A percentile compares a stretch with the other conserved stretches of the same genome.
Conservation (phyloP, 2,329 filamentous ascomycete species). For the Colletotrichum sublineola region DNA sequence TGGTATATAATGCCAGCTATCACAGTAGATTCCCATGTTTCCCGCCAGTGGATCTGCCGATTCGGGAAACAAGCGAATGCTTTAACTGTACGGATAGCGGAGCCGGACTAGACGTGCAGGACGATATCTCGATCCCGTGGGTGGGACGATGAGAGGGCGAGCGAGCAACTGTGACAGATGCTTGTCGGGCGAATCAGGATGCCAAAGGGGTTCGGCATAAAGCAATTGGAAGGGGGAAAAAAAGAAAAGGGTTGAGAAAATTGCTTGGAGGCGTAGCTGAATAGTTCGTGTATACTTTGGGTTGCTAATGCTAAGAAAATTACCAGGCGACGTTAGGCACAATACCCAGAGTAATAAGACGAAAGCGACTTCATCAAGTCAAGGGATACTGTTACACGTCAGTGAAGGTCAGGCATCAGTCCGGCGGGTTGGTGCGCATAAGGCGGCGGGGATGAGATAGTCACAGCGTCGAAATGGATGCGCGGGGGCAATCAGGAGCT, state of each 20-base stretch:
- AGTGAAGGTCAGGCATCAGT: constrained; percentile 13
- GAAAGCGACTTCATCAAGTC: constrained; percentile 19
- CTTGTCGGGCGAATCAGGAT: constrained; percentile 12
- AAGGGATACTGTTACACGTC: constrained; percentile 19
- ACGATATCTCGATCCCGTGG: constrained; percentile 17
- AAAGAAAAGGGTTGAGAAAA: background rate
- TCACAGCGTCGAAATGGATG: constrained; percentile 15
- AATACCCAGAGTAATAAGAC: constrained; percentile 7
- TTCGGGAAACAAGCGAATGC: constrained; percentile 29
- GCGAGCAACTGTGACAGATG: background rate
- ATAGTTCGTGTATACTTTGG: constrained; percentile 7
- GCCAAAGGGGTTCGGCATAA: background rate
- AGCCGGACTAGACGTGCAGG: constrained; percentile 25
- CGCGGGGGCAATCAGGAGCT: constrained; percentile 17
- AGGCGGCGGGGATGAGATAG: constrained; percentile 12
- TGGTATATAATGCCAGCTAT: background rate
- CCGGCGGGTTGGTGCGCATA: constrained; percentile 10
- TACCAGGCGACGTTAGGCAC: background rate
- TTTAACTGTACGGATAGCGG: background rate
- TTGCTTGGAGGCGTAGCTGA: background rate
- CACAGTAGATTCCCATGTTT: constrained; percentile 1
- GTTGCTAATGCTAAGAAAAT: background rate
- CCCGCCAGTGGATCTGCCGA: constrained; percentile 11
- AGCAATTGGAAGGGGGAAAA: background rate
- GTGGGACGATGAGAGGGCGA: constrained; percentile 15